These are phyloP conservation scores for Colletotrichum sp. DNA, from an alignment of 2,329 filamentous ascomycete species.

Conservation along the genomic window DNA sequence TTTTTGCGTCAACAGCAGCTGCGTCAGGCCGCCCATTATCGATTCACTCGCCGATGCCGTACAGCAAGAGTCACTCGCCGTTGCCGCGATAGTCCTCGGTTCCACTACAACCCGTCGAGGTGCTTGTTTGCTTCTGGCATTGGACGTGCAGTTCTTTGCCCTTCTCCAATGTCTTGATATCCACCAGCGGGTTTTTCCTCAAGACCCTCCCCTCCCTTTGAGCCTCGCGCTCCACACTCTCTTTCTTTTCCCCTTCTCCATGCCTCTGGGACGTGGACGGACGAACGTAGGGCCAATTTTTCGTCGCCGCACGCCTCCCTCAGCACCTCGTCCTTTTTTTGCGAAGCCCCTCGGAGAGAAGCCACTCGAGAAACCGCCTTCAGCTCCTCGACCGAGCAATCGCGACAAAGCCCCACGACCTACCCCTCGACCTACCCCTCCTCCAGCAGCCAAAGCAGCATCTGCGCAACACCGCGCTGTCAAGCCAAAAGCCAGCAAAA, in stretches of 20 bases:
- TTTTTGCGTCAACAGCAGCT: not conserved
- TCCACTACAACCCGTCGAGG: not conserved
- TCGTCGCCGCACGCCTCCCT: not conserved
- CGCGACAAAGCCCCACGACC: not conserved
- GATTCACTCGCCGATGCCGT: conserved; percentile 6
- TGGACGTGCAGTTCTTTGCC: not conserved
- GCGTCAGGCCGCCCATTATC: not conserved
- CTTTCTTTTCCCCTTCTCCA: not conserved
- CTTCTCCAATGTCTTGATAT: conserved; percentile 19
- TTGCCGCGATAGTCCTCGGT: not conserved
- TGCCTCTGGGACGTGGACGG: not conserved
- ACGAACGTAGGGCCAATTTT: not conserved
- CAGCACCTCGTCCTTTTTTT: not conserved
- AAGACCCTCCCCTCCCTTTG: not conserved
- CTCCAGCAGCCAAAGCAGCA: not conserved
- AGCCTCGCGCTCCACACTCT: conserved; percentile 14
- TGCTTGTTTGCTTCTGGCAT: not conserved
- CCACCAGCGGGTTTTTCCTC: not conserved
- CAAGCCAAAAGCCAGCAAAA: not conserved
- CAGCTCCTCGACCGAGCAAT: not conserved
- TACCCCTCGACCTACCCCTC: not conserved
- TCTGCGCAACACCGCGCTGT: not conserved
- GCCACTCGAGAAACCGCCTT: not conserved
- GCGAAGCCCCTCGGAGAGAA: not conserved
- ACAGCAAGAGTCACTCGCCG: conserved; percentile 8